phyloP scores from a whole-genome alignment of 257 asterid species.

The Parsonsia alboflavescens region DNA sequence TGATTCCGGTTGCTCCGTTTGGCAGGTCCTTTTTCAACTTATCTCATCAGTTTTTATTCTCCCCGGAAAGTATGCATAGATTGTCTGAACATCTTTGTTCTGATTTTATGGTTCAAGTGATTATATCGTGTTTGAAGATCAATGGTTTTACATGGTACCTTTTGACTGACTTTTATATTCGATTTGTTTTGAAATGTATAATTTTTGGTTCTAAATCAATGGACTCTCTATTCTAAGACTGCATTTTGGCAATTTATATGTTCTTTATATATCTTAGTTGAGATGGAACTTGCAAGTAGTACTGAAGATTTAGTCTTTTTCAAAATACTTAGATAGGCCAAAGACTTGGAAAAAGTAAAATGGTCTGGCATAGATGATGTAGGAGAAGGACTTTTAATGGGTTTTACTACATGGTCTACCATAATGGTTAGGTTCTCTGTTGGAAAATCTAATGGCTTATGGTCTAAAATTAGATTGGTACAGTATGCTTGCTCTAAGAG shows the following conservation, averaged over 20 bases:
- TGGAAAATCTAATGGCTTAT: neutral
- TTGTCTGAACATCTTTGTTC: neutral
- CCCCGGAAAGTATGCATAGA: neutral
- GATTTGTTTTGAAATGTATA: neutral
- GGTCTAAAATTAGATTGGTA: neutral
- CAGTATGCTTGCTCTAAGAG: neutral
- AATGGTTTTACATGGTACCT: neutral
- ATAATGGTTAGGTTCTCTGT: neutral
- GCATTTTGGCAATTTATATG: neutral
- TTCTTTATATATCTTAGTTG: neutral
- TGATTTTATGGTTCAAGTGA: neutral
- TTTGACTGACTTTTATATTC: neutral
- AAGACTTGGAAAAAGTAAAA: neutral
- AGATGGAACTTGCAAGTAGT: neutral
- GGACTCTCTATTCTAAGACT: neutral
- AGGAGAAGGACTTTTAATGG: neutral
- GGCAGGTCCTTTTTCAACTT: constrained; percentile 58
- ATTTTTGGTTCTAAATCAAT: neutral
- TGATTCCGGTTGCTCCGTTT: constrained; percentile 83
- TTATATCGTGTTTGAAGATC: neutral
- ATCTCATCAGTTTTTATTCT: neutral
- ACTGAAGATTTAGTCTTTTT: neutral
- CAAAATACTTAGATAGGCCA: neutral
- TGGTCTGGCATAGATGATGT: neutral
- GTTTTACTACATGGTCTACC: neutral